Conservation (phyloP, 441 rosid species). For the Arabidopsis hybrid region DNA sequence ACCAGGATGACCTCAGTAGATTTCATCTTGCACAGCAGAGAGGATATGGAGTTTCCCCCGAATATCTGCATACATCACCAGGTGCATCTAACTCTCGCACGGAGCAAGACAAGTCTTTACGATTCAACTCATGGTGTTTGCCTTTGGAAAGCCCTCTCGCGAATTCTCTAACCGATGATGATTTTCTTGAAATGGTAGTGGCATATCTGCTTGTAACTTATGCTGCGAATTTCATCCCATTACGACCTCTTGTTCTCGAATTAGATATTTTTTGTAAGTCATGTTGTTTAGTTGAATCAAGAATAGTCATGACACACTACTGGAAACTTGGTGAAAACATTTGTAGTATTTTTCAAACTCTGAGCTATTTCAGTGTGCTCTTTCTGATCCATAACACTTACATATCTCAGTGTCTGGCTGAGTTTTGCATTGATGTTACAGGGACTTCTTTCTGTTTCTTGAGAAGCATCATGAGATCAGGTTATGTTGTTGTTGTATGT, state of each 20-base stretch:
- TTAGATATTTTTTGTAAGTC: slow-evolving; percentile 34
- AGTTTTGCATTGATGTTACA: slow-evolving; percentile 21
- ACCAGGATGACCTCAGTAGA: slow-evolving; percentile 65
- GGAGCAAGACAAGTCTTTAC: slow-evolving; percentile 56
- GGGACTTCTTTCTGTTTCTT: slow-evolving; percentile 22
- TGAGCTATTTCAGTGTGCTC: slow-evolving; percentile 23
- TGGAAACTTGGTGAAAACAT: slow-evolving; percentile 37
- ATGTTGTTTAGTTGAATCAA: slow-evolving; percentile 33
- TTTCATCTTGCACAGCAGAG: slow-evolving; percentile 58
- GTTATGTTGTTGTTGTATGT: slow-evolving; percentile 13
- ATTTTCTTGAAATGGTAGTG: slow-evolving; percentile 94
- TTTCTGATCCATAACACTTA: slow-evolving; percentile 5
- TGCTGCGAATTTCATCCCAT: slow-evolving; percentile 1
- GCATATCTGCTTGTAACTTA: slow-evolving; percentile 44
- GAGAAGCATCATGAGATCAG: slow-evolving; percentile 28
- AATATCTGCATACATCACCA: slow-evolving; percentile 48
- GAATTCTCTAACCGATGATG: slow-evolving; percentile 83
- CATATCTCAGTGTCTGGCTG: slow-evolving; percentile 9
- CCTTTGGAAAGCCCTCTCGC: slow-evolving; percentile 84
- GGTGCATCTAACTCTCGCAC: slow-evolving; percentile 55
- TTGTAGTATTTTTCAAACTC: slow-evolving; percentile 31
- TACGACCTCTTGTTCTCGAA: slow-evolving; percentile 18
- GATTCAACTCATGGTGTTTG: slow-evolving; percentile 75
- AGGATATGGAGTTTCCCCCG: slow-evolving; percentile 51
- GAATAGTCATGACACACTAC: slow-evolving; percentile 21